Conservation (phyloP, 352 stramenopile genomes). For the Phytophthora pisi region DNA sequence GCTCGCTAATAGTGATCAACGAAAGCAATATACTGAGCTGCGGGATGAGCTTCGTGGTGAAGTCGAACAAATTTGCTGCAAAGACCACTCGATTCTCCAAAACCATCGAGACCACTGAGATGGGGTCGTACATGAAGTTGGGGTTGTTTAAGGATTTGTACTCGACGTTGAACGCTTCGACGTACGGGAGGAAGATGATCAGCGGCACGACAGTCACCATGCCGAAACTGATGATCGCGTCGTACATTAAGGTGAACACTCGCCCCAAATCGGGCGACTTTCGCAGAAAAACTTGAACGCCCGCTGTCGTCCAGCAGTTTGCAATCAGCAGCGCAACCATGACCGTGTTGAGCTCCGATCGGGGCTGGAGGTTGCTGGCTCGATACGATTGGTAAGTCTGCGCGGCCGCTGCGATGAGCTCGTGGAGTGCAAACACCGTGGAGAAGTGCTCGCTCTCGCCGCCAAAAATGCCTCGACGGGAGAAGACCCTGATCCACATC, state of each 20-base stretch:
- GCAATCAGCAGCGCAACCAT: conserved; percentile 25
- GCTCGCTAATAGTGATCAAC: conserved; percentile 10
- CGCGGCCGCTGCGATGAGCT: conserved; percentile 25
- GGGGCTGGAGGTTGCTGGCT: conserved; percentile 25
- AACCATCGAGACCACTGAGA: not conserved
- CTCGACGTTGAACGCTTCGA: conserved; percentile 20
- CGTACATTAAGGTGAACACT: conserved; percentile 13
- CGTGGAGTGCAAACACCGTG: conserved; percentile 22
- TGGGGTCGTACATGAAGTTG: conserved; percentile 10
- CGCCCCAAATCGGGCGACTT: conserved; percentile 17
- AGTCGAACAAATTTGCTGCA: conserved; percentile 12
- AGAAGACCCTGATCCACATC: conserved; percentile 20
- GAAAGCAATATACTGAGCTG: conserved; percentile 25
- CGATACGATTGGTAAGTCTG: conserved; percentile 40
- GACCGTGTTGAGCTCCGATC: conserved; percentile 11
- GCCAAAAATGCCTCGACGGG: conserved; percentile 19
- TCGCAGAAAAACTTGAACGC: conserved; percentile 18
- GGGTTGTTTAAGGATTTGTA: conserved; percentile 9
- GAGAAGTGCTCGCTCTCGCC: conserved; percentile 38
- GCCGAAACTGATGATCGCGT: conserved; percentile 23
- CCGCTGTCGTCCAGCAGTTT: conserved; percentile 33
- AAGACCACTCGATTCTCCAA: conserved; percentile 26
- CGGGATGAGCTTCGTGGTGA: conserved; percentile 22
- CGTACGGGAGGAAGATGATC: conserved; percentile 26
- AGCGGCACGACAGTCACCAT: conserved; percentile 23